Evolutionary conservation across 1,284 basidiomycete genomes (phyloP), one percentile per base, ranked within the genome.

Genomic region (Phylloboletellus chloephorus): DNA sequence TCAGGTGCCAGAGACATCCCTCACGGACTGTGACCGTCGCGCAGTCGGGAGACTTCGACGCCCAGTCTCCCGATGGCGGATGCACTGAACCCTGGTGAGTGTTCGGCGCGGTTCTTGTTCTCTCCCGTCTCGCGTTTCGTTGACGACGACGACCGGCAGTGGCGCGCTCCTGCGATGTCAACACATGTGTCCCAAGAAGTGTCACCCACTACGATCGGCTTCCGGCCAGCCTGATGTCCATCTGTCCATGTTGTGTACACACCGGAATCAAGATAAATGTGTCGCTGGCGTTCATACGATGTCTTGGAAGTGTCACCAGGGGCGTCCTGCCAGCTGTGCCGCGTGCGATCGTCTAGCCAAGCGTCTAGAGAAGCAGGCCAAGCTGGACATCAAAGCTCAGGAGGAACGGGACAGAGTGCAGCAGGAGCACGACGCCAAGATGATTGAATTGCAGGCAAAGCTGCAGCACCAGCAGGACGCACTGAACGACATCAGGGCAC

Each of bases 11-110:
- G 44, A 65, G 64, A 2, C 81, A 83, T 52, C 70, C 71, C 0
- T 53, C 67, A 31, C 63, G 62, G 15, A 68, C 46, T 0, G 60
- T 59, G 0, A 41, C 67, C 13, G 51, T 82, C 6, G 54, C 52
- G 15, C 30, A 45, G 2, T 59, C 73, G 0, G 56, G 41, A 1
- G 72, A 81, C 6, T 83, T 83, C 41, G 73, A 78, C 7, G 47
- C 47, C 5, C 50, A 65, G 19, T 70, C 67, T 48, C 80, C 79
- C 0, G 77, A 81, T 35, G 81, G 80, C 3, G 81, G 81, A 1
- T 83, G 81, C 44, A 61, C 50, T 2, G 65, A 72, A 44, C 67
- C 69, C 20, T 82, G 79, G 80, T 79, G 57, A 36, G 65, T 51
- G 9, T 26, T n/a, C n/a, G n/a, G n/a, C n/a, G n/a, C n/a, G n/a